These are phyloP conservation scores for Lepiota brunneoincarnata DNA, from an alignment of 768 basidiomycete species.

Conservation along the genomic window DNA sequence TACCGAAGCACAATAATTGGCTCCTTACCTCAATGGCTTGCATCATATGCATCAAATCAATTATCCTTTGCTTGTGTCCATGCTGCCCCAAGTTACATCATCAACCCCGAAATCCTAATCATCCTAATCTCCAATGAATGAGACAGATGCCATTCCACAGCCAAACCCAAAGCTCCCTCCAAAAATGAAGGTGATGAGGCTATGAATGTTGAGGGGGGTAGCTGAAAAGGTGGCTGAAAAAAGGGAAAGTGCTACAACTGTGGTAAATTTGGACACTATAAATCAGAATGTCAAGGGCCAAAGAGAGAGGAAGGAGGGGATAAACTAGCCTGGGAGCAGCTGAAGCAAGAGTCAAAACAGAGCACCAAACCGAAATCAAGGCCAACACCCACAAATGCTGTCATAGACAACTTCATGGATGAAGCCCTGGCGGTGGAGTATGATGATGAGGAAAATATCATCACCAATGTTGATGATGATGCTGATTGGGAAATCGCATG, in stretches of 20 bases:
- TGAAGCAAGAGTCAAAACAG: not conserved
- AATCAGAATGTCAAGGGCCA: slow-evolving; percentile 20
- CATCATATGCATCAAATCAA: slow-evolving; percentile 22
- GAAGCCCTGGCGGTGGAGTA: not conserved
- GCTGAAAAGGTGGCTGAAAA: slow-evolving; percentile 10
- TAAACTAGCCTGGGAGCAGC: not conserved
- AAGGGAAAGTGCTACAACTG: slow-evolving; percentile 27
- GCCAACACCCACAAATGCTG: too few relatives aligned
- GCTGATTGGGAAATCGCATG: too few relatives aligned
- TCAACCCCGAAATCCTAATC: slow-evolving; percentile 20
- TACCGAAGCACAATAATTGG: slow-evolving; percentile 26
- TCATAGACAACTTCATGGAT: too few relatives aligned
- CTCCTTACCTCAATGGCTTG: slow-evolving; percentile 21
- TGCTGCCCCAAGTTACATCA: slow-evolving; percentile 7
- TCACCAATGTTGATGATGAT: not conserved
- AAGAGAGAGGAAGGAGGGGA: slow-evolving; percentile 18
- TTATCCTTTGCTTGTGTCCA: slow-evolving; percentile 21
- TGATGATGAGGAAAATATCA: not conserved
- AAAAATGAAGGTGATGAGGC: slow-evolving; percentile 17
- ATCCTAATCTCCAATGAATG: slow-evolving; percentile 21
- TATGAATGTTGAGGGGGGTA: not conserved
- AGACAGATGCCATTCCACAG: slow-evolving; percentile 13
- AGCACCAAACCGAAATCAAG: too few relatives aligned
- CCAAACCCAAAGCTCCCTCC: not conserved
- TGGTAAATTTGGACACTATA: slow-evolving; percentile 23